phyloP scores from a whole-genome alignment of 202 grass and related monocot species.

The Sporobolus alterniflorus region DNA sequence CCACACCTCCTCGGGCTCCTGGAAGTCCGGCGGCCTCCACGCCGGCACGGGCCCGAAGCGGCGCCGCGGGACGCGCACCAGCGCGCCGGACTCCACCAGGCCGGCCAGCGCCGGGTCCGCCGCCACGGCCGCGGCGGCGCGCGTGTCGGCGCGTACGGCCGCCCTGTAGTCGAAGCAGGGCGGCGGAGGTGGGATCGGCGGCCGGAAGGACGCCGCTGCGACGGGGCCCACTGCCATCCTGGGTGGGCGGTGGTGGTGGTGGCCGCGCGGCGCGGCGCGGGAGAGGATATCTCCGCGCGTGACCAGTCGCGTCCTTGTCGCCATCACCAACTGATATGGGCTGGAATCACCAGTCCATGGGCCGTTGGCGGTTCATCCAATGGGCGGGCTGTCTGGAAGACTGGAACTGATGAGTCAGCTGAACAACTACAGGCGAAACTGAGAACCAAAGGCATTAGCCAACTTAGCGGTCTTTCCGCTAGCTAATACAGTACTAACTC shows the following conservation, averaged over 20 bases:
- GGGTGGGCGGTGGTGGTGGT: neutral
- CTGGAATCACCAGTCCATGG: neutral
- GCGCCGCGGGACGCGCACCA: conserved; percentile 74
- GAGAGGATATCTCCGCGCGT: conserved; percentile 20
- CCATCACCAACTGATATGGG: neutral
- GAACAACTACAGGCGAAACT: too few relatives aligned
- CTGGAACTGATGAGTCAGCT: too few relatives aligned
- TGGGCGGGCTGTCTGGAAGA: neutral
- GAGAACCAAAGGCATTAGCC: neutral
- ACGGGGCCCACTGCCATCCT: conserved; percentile 42
- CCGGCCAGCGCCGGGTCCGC: conserved; percentile 58
- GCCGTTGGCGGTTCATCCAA: neutral
- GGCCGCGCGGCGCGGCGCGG: neutral
- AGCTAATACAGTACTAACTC: neutral
- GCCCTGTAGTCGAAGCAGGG: conserved; percentile 82
- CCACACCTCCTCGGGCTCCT: conserved; percentile 88
- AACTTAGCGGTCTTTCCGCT: neutral
- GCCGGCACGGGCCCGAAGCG: conserved; percentile 81
- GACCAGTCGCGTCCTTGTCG: neutral
- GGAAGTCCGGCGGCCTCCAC: conserved; percentile 80
- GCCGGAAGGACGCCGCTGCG: conserved; percentile 30
- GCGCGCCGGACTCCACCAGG: conserved; percentile 73
- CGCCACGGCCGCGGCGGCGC: conserved; percentile 15
- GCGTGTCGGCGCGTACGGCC: conserved; percentile 65
- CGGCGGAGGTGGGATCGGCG: conserved; percentile 69